phyloP scores from a whole-genome alignment of 768 basidiomycete species.

The Peribolospora baueri region DNA sequence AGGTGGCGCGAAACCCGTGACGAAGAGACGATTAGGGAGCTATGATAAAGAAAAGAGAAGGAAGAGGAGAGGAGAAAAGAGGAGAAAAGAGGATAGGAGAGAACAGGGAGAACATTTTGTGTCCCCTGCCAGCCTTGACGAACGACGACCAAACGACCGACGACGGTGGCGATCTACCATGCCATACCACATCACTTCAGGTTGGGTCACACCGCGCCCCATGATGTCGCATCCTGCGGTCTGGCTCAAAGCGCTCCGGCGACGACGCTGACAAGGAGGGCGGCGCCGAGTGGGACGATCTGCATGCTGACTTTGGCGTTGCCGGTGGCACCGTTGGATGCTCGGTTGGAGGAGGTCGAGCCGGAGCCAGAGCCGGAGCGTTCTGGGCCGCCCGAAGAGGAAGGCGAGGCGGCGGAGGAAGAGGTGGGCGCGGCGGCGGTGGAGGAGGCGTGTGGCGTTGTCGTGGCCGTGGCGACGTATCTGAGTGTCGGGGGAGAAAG shows the following conservation, averaged over 20 bases:
- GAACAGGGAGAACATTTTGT: too few relatives aligned
- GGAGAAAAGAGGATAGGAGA: too few relatives aligned
- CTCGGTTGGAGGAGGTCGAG: not conserved
- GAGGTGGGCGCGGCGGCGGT: not conserved
- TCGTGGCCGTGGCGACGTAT: not conserved
- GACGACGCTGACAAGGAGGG: not conserved
- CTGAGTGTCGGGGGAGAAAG: not conserved
- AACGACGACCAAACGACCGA: too few relatives aligned
- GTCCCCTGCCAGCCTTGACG: too few relatives aligned
- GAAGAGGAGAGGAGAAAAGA: not conserved
- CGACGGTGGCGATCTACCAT: too few relatives aligned
- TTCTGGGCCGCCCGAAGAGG: not conserved
- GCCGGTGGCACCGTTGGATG: not conserved
- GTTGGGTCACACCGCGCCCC: too few relatives aligned
- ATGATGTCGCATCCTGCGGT: too few relatives aligned
- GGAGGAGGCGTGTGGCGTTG: not conserved
- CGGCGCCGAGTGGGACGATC: constrained; percentile 1
- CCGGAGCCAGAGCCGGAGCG: not conserved
- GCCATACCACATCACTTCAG: too few relatives aligned
- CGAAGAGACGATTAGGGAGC: too few relatives aligned
- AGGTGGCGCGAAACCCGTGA: too few relatives aligned
- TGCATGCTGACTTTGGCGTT: not conserved
- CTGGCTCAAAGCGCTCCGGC: too few relatives aligned
- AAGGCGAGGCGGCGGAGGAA: constrained; percentile 6
- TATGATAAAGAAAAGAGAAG: too few relatives aligned